These are phyloP conservation scores for Cucumis hystrix DNA, from an alignment of 306 rosid genomes.

Conservation along the genomic window DNA sequence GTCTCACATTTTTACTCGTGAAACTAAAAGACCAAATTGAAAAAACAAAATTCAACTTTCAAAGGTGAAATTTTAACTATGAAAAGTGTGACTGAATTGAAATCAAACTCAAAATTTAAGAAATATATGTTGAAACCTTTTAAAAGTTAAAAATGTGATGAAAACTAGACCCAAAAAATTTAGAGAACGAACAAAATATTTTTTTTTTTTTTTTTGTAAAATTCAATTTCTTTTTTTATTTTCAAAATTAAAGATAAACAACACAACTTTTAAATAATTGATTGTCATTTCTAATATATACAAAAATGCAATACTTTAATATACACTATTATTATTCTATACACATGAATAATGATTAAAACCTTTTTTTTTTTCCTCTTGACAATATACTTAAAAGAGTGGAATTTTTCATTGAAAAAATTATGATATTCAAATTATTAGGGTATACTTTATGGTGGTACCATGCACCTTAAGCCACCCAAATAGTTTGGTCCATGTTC, in stretches of 20 bases:
- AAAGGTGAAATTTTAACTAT: too few relatives aligned
- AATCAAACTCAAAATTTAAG: too few relatives aligned
- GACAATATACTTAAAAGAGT: neutral
- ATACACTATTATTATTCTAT: neutral
- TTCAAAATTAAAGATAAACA: neutral
- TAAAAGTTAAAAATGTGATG: too few relatives aligned
- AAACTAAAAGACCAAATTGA: too few relatives aligned
- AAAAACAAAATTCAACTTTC: too few relatives aligned
- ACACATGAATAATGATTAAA: neutral
- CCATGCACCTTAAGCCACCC: neutral
- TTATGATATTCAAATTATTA: neutral
- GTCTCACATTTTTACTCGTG: too few relatives aligned
- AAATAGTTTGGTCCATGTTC: conserved; percentile 1
- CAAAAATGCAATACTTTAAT: neutral
- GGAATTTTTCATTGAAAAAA: neutral
- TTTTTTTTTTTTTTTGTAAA: neutral
- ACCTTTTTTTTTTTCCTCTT: neutral
- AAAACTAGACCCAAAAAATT: neutral
- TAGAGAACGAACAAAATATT: too few relatives aligned
- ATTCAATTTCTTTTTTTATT: neutral
- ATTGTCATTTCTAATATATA: neutral
- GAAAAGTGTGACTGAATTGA: too few relatives aligned
- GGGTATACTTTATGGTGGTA: neutral
- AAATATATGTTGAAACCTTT: too few relatives aligned
- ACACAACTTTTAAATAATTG: neutral